Conservation (phyloP, 345 rosid species). For the Euphorbia lathyris region DNA sequence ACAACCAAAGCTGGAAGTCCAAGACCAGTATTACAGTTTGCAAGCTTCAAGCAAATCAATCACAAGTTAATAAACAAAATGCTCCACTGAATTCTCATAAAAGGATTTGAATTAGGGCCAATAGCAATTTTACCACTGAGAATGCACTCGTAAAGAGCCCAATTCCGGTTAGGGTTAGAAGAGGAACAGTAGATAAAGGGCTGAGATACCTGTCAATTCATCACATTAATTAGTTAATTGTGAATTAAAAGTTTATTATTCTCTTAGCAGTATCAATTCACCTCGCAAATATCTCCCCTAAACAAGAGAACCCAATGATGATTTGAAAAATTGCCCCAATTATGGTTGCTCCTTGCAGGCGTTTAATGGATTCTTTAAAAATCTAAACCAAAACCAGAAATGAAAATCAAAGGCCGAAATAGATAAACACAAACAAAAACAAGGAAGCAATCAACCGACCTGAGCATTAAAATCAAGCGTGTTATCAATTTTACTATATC, state of each 20-base stretch:
- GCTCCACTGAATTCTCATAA: background rate
- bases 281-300: background rate
- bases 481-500: background rate
- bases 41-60: background rate
- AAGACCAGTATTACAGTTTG: background rate
- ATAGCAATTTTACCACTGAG: background rate
- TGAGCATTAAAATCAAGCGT: background rate
- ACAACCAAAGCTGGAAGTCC: background rate
- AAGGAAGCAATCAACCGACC: background rate
- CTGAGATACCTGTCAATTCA: background rate
- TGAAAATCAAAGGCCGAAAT: background rate
- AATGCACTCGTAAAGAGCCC: background rate
- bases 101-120: background rate
- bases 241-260: background rate
- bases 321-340: background rate
- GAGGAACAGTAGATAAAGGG: background rate
- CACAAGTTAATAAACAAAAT: background rate
- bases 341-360: background rate
- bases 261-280: background rate
- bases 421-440: background rate
- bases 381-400: background rate
- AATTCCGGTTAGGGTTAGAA: background rate
- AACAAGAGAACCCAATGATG: background rate
- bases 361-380: background rate
- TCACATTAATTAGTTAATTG: too few relatives aligned